Evolutionary conservation across 495 filamentous ascomycete species (phyloP), one percentile per base, ranked within the genome.

Genomic region (Hyaloscypha variabilis): DNA sequence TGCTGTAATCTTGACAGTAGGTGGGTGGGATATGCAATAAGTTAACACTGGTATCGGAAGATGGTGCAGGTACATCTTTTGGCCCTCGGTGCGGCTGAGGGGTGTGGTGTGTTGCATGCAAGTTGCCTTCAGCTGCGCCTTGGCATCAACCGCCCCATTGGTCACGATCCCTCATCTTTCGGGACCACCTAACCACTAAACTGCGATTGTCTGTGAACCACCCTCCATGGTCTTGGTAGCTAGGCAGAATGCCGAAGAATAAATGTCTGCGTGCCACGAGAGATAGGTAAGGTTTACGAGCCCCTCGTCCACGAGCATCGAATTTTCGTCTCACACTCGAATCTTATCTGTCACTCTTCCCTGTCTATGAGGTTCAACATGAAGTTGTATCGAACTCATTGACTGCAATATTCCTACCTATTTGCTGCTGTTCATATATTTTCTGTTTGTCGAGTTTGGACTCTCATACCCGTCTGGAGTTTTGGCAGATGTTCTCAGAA

Each of bases 71-170:
- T 34, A 1, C 31, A 8, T 34, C 2, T 34, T 13, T 34, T 34
- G 8, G 31, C 31, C 31, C 31, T 17, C 17, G 28, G 25, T 51
- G 28, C 53, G 25, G 53, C 53, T 56, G 53, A 56, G 21, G 8
- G 50, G 25, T 23, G 8, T 53, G 50, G 50, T 24, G 4, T 56
- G 21, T 56, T 28, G n/a, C 53, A 56, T 56, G 53, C 53, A 56
- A 24, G 21, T 26, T 25, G 6, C 53, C 53, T 56, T 52, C 53
- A 56, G 53, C 53, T 56, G 53, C 53, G 21, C 53, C 53, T 24
- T 29, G 21, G 6, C 1, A 29, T 26, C 10, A 24, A n/a, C 28
- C 1, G 2, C 6, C 8, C 3, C 53, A 56, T 56, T 56, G 6
- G 53, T 5, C 21, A 51, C 53, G 0, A 25, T 56, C 17, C 53